Evolutionary conservation across 2,329 filamentous ascomycete species (phyloP).

Genomic region (Scopulariopsis brevicaulis): DNA sequence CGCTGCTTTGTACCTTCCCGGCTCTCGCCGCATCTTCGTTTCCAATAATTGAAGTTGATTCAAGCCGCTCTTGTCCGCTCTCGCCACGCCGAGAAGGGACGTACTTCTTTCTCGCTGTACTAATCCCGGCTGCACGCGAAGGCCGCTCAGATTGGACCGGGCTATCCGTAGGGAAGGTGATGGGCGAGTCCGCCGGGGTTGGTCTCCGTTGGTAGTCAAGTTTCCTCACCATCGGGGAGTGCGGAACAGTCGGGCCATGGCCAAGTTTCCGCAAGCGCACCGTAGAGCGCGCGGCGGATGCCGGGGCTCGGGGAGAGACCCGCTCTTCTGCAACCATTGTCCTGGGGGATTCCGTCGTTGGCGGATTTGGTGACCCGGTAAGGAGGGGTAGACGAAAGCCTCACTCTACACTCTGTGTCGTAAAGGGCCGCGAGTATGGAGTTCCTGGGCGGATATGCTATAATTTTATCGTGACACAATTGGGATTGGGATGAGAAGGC

Average conservation of each 20-base stretch:
- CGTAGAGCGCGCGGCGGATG: background rate
- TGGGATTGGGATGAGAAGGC: too few relatives aligned
- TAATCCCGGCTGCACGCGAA: background rate
- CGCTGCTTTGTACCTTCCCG: too few relatives aligned
- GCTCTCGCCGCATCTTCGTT: too few relatives aligned
- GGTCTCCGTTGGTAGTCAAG: background rate
- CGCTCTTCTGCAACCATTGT: slow-evolving; percentile 9
- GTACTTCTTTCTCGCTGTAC: background rate
- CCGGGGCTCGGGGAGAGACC: background rate
- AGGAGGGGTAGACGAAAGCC: too few relatives aligned
- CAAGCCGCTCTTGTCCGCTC: background rate
- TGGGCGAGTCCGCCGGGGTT: background rate
- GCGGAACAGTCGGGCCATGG: background rate
- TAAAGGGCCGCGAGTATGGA: too few relatives aligned
- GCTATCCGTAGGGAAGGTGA: background rate
- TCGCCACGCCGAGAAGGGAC: background rate
- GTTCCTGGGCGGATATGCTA: too few relatives aligned
- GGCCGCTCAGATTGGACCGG: background rate
- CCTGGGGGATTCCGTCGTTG: background rate
- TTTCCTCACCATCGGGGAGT: background rate
- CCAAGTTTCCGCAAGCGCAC: background rate
- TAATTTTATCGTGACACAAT: too few relatives aligned
- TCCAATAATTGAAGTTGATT: background rate
- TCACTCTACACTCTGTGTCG: too few relatives aligned
- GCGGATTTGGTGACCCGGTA: background rate